phyloP scores from a whole-genome alignment of 805 yeast species.

The Metschnikowia cerradonensis region DNA sequence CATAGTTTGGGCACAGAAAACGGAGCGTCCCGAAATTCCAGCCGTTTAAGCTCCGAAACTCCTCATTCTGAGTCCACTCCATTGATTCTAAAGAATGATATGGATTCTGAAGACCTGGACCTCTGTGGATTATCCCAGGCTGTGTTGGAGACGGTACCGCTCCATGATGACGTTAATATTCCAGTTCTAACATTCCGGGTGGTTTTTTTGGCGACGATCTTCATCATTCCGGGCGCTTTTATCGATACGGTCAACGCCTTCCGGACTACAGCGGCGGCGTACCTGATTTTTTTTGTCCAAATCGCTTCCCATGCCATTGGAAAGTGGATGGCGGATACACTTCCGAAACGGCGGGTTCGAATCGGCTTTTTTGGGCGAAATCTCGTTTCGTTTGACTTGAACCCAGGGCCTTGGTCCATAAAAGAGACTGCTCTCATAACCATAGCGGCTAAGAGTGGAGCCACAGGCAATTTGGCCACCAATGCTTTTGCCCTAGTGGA shows the following conservation, averaged over 20 bases:
- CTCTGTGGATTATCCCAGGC: slow-evolving; percentile 27
- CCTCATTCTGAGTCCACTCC: neutral
- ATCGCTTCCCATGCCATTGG: slow-evolving; percentile 47
- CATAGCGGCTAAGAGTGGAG: slow-evolving; percentile 48
- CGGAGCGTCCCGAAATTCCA: too few species aligned
- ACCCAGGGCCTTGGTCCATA: slow-evolving; percentile 56
- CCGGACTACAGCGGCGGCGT: slow-evolving; percentile 46
- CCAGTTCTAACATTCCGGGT: slow-evolving; percentile 38
- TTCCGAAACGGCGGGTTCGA: slow-evolving; percentile 32
- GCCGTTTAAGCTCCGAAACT: neutral
- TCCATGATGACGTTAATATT: slow-evolving; percentile 37
- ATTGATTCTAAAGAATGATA: neutral
- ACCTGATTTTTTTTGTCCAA: slow-evolving; percentile 50
- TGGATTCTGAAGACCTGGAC: slow-evolving; percentile 16
- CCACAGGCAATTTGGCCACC: slow-evolving; percentile 51
- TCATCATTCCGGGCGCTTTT: slow-evolving; percentile 41
- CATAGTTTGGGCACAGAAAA: too few species aligned
- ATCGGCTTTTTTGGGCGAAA: slow-evolving; percentile 13
- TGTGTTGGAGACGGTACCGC: slow-evolving; percentile 34
- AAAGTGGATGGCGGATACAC: slow-evolving; percentile 37
- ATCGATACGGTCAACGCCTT: slow-evolving; percentile 41
- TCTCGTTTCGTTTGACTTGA: slow-evolving; percentile 25
- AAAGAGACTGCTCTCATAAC: slow-evolving; percentile 52
- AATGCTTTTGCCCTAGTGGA: slow-evolving; percentile 45
- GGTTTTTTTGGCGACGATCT: slow-evolving; percentile 29